These are phyloP conservation scores for Aspergillus sp. DNA, from an alignment of 2,329 filamentous ascomycete genomes.

Conservation along the genomic window DNA sequence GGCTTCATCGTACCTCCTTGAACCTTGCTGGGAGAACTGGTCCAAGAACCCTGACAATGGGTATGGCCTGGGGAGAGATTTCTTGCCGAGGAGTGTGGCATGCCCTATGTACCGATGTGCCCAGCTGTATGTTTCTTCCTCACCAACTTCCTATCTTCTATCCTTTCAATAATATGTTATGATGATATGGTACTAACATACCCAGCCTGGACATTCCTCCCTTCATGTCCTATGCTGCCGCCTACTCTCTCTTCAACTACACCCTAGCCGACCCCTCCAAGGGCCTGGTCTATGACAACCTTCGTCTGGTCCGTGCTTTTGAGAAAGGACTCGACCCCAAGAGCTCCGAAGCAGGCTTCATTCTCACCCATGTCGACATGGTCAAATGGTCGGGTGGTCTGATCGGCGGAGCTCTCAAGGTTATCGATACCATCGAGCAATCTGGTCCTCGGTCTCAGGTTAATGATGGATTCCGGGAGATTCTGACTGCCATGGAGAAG, in stretches of 20 bases:
- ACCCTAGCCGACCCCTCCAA: constrained; percentile 52
- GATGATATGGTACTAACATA: constrained; percentile 14
- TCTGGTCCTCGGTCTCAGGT: constrained; percentile 52
- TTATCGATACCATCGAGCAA: constrained; percentile 55
- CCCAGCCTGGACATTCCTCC: constrained; percentile 70
- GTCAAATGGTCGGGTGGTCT: constrained; percentile 78
- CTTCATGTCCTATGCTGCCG: constrained; percentile 79
- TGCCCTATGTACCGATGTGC: constrained; percentile 78
- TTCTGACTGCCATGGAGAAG: constrained; percentile 60
- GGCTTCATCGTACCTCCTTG: constrained; percentile 81
- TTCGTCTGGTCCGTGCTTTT: constrained; percentile 85
- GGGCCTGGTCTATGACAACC: constrained; percentile 55
- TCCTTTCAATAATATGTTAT: neutral
- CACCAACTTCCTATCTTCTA: neutral
- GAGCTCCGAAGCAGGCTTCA: constrained; percentile 90
- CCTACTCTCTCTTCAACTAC: constrained; percentile 61
- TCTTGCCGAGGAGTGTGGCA: constrained; percentile 70
- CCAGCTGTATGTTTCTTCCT: constrained; percentile 63
- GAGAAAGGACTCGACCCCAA: constrained; percentile 80
- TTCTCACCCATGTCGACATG: constrained; percentile 96
- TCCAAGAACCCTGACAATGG: constrained; percentile 54
- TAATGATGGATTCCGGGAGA: constrained; percentile 59
- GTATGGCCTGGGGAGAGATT: constrained; percentile 73
- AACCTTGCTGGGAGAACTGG: constrained; percentile 80
- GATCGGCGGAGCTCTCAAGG: constrained; percentile 65